These are phyloP conservation scores for Periglandula ipomoeae DNA, from an alignment of 2,329 filamentous ascomycete genomes.

Conservation along the genomic window DNA sequence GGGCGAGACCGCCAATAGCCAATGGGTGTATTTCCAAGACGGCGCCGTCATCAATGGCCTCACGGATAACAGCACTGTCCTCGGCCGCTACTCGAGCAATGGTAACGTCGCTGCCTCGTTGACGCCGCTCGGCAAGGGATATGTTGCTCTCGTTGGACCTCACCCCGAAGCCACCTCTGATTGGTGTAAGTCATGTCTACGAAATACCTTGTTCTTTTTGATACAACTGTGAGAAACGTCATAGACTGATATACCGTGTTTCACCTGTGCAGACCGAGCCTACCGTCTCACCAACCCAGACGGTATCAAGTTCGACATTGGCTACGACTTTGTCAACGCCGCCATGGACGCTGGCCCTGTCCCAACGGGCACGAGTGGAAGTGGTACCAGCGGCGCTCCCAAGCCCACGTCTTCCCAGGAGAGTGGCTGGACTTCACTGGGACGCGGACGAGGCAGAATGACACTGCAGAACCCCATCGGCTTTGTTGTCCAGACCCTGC, in stretches of 20 bases:
- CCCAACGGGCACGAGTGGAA: neutral
- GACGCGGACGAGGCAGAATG: neutral
- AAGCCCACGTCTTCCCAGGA: conserved; percentile 2
- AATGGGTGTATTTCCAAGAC: conserved; percentile 20
- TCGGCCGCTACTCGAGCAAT: conserved; percentile 15
- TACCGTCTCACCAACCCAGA: conserved; percentile 13
- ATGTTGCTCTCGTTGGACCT: conserved; percentile 16
- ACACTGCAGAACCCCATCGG: conserved; percentile 5
- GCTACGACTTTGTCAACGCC: conserved; percentile 15
- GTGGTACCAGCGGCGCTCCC: neutral
- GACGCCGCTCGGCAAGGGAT: conserved; percentile 14
- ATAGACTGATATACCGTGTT: neutral
- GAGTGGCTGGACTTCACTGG: neutral
- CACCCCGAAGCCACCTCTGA: conserved; percentile 16
- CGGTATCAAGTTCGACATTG: conserved; percentile 15
- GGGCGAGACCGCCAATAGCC: conserved; percentile 9
- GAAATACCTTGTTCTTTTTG: neutral
- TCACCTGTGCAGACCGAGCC: conserved; percentile 3
- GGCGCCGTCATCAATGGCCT: conserved; percentile 13
- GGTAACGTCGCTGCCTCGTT: conserved; percentile 16
- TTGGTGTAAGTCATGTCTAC: conserved; percentile 15
- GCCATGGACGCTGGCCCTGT: conserved; percentile 7
- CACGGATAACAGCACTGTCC: conserved; percentile 5
- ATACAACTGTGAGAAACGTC: neutral
- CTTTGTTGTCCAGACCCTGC: neutral